Evolutionary conservation across 2,329 filamentous ascomycete species (phyloP).

Genomic region (Endoconidiophora polonica): DNA sequence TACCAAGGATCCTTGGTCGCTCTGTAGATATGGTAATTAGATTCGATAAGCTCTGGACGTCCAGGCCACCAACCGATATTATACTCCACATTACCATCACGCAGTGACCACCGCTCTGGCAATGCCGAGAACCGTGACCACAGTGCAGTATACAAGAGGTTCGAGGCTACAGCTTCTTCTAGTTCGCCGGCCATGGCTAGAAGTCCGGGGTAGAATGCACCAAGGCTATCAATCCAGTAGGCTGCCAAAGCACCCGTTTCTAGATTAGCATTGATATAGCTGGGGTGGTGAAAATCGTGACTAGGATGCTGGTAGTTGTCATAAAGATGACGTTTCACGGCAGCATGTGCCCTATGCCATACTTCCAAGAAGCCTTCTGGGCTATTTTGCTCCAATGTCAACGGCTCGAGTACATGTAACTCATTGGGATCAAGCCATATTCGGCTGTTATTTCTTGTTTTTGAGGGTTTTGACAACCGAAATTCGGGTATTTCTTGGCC

Average conservation of each 20-base stretch:
- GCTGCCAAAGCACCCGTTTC: slow-evolving; percentile 75
- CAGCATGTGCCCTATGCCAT: slow-evolving; percentile 73
- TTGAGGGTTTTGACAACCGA: slow-evolving; percentile 21
- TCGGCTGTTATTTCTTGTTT: slow-evolving; percentile 22
- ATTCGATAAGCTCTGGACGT: slow-evolving; percentile 91
- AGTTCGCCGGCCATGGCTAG: slow-evolving; percentile 74
- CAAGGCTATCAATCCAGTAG: slow-evolving; percentile 91
- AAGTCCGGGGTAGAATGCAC: slow-evolving; percentile 86
- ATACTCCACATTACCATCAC: slow-evolving; percentile 66
- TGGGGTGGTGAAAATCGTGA: slow-evolving; percentile 55
- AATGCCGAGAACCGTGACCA: slow-evolving; percentile 93
- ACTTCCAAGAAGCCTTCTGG: slow-evolving; percentile 63
- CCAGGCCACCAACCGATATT: slow-evolving; percentile 91
- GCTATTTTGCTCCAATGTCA: slow-evolving; percentile 50
- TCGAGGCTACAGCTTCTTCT: slow-evolving; percentile 78
- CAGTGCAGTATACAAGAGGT: slow-evolving; percentile 77
- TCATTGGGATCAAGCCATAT: slow-evolving; percentile 47
- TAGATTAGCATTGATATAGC: slow-evolving; percentile 82
- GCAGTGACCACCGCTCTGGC: slow-evolving; percentile 84
- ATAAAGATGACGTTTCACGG: slow-evolving; percentile 84
- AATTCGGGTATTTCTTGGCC: slow-evolving; percentile 45
- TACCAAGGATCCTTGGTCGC: slow-evolving; percentile 95
- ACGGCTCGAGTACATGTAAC: slow-evolving; percentile 32
- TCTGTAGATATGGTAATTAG: slow-evolving; percentile 87
- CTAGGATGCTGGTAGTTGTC: slow-evolving; percentile 29